These are phyloP conservation scores for Nitzschia sp. DNA, from an alignment of 108 stramenopile species.

Conservation along the genomic window DNA sequence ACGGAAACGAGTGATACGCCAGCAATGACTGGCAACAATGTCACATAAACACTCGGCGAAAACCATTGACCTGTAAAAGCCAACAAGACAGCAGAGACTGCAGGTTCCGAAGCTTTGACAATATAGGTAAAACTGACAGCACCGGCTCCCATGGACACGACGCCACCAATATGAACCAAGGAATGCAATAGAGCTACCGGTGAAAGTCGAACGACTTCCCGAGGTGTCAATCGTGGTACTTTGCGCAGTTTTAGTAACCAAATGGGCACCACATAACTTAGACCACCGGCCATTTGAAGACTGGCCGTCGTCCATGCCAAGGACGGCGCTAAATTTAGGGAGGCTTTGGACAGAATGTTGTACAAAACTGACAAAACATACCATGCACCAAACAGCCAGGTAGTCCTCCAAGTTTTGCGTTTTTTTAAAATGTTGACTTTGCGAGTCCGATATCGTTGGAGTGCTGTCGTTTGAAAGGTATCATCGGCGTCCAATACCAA, in stretches of 20 bases:
- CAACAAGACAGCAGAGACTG: constrained; percentile 58
- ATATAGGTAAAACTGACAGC: constrained; percentile 83
- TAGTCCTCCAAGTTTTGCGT: constrained; percentile 9
- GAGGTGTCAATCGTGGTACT: constrained; percentile 25
- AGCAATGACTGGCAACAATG: constrained; percentile 62
- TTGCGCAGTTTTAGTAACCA: constrained; percentile 50
- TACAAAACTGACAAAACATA: constrained; percentile 69
- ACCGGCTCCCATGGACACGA: constrained; percentile 66
- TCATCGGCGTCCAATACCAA: too few species aligned
- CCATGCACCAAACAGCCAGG: constrained; percentile 55
- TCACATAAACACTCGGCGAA: constrained; percentile 53
- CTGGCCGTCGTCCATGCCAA: constrained; percentile 33
- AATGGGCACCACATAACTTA: constrained; percentile 44
- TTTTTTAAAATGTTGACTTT: constrained; percentile 18
- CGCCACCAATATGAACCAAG: constrained; percentile 60
- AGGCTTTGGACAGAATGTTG: constrained; percentile 70
- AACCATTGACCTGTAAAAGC: constrained; percentile 43
- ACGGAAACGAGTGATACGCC: constrained; percentile 71
- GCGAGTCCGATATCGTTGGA: constrained; percentile 9
- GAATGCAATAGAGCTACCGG: constrained; percentile 63
- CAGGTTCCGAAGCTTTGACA: constrained; percentile 77
- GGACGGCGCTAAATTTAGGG: constrained; percentile 30
- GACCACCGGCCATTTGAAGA: constrained; percentile 32
- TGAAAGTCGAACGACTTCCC: constrained; percentile 32
- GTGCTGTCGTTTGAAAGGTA: constrained; percentile 1